Base-by-base conservation (phyloP, 2,329 filamentous ascomycete genomes). In the Exophiala xenobiotica region DNA sequence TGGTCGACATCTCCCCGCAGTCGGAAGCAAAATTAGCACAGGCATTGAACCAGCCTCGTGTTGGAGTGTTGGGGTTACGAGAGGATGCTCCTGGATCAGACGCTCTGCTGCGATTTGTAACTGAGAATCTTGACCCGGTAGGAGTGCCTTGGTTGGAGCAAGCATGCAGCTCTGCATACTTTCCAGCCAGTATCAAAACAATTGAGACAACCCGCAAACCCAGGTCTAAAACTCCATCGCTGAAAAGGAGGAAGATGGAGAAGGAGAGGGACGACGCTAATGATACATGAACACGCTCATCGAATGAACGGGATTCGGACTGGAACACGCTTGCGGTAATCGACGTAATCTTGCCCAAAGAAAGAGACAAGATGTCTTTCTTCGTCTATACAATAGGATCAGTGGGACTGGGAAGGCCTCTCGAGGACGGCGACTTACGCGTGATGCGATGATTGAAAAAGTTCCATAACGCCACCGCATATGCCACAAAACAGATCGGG, bases 221-320 rank as follows among this genome's bases (percentile, higher is more conserved):
- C n/a, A 57, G 46, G 20, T 16, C 16, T 7, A 42, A 14, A 27
- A 24, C 23, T 31, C 54, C 18, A 12, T 53, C 53, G 37, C 52
- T 38, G 35, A 52, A 57, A 33, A 33, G 26, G 14, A 22, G n/a
- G 27, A 31, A 23, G 18, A 27, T 18, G 23, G 38, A 16, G 27
- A 42, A 8, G 44, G 44, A 18, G 53, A 52, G 51, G 27, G 22
- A 2, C 24, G 26, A 6, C 26, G 4, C 7, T n/a, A 35, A 24
- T 35, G 33, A 12, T 6, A 31, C 5, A 19, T n/a, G 23, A 9
- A 6, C 16, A 11, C 19, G 14, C 2, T 67, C 56, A 77, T 40
- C 56, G 61, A 47, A 92, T 84, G 55, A 95, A 88, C 0, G 92
- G 93, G 63, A 99, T 95, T 65, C 83, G 82, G 6, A 90, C 88